Evolutionary conservation across 73 alveolate species (phyloP).

Genomic region (Blepharisma stoltei): DNA sequence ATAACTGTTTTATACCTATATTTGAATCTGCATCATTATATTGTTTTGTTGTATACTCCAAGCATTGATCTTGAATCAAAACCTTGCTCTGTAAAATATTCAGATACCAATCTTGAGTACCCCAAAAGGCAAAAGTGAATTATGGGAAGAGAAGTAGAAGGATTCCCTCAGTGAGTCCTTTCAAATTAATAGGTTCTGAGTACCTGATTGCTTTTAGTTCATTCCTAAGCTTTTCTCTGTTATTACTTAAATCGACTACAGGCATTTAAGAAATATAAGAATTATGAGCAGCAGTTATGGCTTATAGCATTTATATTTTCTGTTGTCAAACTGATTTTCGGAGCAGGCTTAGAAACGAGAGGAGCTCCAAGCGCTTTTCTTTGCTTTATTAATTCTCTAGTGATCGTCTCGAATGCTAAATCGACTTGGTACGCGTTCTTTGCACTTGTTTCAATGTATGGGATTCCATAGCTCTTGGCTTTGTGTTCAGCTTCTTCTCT

Average conservation of each 20-base stretch:
- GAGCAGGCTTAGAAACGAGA: too few relatives aligned
- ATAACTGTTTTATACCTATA: not conserved
- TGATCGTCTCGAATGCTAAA: too few relatives aligned
- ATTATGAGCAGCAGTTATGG: too few relatives aligned
- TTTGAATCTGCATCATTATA: not conserved
- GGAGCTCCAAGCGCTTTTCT: too few relatives aligned
- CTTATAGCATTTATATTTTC: too few relatives aligned
- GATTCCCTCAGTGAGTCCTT: constrained; percentile 43
- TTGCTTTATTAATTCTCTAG: too few relatives aligned
- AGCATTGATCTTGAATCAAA: constrained; percentile 30
- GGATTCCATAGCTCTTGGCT: constrained; percentile 9
- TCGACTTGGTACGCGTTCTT: too few relatives aligned
- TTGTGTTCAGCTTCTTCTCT: constrained; percentile 35
- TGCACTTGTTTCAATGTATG: constrained; percentile 17
- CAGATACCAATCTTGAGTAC: constrained; percentile 42
- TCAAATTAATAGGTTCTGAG: constrained; percentile 25
- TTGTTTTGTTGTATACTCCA: not conserved
- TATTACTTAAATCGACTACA: constrained; percentile 40
- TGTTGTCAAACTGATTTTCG: too few relatives aligned
- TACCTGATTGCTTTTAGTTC: constrained; percentile 49
- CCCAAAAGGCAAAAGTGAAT: constrained; percentile 47
- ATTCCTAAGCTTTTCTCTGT: constrained; percentile 37
- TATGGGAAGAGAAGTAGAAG: constrained; percentile 47
- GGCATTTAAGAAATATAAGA: not conserved
- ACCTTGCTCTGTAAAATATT: constrained; percentile 44